These are phyloP conservation scores for Graphilbum ipis-grandicollis DNA, from an alignment of 2,329 filamentous ascomycete species.

Conservation along the genomic window DNA sequence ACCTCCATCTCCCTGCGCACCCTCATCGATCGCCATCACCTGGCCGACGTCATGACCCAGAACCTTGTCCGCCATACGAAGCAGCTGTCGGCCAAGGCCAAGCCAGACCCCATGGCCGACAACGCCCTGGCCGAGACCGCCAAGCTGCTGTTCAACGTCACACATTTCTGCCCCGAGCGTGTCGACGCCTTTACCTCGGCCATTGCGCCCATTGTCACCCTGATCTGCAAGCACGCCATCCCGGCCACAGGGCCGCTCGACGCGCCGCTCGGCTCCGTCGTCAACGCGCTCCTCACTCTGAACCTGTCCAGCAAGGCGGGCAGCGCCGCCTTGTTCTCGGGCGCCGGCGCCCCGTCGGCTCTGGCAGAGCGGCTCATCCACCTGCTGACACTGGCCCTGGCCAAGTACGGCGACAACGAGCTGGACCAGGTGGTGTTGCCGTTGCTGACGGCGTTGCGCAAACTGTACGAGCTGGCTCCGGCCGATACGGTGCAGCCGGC, in stretches of 20 bases:
- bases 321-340: neutral
- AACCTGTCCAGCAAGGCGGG: constrained; percentile 38
- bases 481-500: constrained; percentile 34
- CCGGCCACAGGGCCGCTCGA: constrained; percentile 51
- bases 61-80: constrained; percentile 56
- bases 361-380: constrained; percentile 49
- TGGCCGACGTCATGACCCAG: constrained; percentile 51
- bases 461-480: constrained; percentile 53
- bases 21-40: constrained; percentile 46
- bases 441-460: constrained; percentile 55
- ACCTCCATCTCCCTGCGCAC: constrained; percentile 48
- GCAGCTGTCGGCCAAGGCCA: constrained; percentile 12
- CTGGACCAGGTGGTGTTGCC: constrained; percentile 57
- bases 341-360: constrained; percentile 23
- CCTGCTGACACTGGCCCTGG: constrained; percentile 51
- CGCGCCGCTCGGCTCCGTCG: constrained; percentile 48
- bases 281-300: constrained; percentile 72
- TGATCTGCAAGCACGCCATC: constrained; percentile 44
- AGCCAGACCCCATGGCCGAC: constrained; percentile 44
- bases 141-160: constrained; percentile 80
- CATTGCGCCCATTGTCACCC: constrained; percentile 50
- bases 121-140: constrained; percentile 71
- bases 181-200: constrained; percentile 45
- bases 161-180: constrained; percentile 52
- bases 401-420: constrained; percentile 46